Conservation (phyloP, 768 basidiomycete species). For the Panellus pusillus region DNA sequence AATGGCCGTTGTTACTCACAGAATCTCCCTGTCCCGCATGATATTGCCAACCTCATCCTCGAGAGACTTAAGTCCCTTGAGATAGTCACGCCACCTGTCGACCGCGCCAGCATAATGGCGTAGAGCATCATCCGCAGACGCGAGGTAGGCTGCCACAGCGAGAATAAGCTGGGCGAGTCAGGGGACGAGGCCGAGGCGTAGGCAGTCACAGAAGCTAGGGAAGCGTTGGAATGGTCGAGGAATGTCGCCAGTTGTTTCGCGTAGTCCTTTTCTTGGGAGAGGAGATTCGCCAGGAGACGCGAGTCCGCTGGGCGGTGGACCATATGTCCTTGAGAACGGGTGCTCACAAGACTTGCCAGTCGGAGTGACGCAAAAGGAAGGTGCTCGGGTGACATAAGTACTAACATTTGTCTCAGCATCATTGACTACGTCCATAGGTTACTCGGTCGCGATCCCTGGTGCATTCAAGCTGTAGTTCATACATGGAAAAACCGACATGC, state of each 20-base stretch:
- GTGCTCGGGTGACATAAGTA: too few relatives aligned
- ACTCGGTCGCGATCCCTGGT: too few relatives aligned
- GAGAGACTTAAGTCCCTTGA: slow-evolving; percentile 58
- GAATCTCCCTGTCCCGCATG: slow-evolving; percentile 75
- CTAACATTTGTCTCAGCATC: too few relatives aligned
- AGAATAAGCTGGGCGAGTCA: slow-evolving; percentile 51
- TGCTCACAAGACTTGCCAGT: too few relatives aligned
- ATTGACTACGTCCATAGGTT: too few relatives aligned
- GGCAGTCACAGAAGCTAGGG: slow-evolving; percentile 66
- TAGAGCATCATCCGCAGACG: slow-evolving; percentile 69
- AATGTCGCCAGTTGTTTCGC: slow-evolving; percentile 57
- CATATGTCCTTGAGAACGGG: slow-evolving; percentile 37
- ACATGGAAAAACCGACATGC: too few relatives aligned
- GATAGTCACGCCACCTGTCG: slow-evolving; percentile 64
- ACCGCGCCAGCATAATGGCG: slow-evolving; percentile 58
- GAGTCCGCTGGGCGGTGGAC: slow-evolving; percentile 75
- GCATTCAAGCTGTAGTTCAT: too few relatives aligned
- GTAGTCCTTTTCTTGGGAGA: slow-evolving; percentile 72
- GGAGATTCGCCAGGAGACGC: slow-evolving; percentile 66
- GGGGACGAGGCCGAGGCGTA: slow-evolving; percentile 70
- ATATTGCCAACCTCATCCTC: slow-evolving; percentile 76
- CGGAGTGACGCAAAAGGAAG: too few relatives aligned
- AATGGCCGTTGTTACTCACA: slow-evolving; percentile 52
- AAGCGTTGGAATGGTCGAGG: slow-evolving; percentile 58
- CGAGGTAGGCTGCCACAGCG: slow-evolving; percentile 56